phyloP scores from a whole-genome alignment of 768 basidiomycete genomes.

The Hypholoma fasciculare region DNA sequence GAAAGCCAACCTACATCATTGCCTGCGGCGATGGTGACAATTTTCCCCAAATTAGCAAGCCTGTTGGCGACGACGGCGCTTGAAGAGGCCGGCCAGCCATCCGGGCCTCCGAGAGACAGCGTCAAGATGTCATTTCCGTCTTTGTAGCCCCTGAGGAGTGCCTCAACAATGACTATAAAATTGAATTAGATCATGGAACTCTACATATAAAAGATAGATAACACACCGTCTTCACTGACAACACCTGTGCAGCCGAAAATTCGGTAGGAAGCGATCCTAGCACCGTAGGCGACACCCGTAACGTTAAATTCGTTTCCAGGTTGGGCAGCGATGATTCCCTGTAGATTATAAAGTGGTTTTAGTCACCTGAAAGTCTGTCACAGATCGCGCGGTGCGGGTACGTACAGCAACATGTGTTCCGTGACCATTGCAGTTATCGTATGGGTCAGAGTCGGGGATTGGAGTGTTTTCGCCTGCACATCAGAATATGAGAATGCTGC shows the following conservation, averaged over 20 bases:
- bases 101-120: slow-evolving; percentile 57
- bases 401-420: slow-evolving; percentile 50
- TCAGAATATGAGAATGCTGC: background rate
- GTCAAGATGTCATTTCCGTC: slow-evolving; percentile 64
- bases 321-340: slow-evolving; percentile 61
- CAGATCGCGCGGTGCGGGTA: background rate
- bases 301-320: slow-evolving; percentile 62
- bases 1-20: slow-evolving; percentile 37
- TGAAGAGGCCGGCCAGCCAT: slow-evolving; percentile 62
- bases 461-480: slow-evolving; percentile 1
- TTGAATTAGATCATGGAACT: background rate
- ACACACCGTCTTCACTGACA: slow-evolving; percentile 50
- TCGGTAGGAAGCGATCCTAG: slow-evolving; percentile 51
- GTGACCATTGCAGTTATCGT: slow-evolving; percentile 24
- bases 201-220: background rate
- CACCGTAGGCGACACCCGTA: slow-evolving; percentile 65
- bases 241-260: slow-evolving; percentile 59
- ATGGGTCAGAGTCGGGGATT: slow-evolving; percentile 13
- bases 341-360: background rate
- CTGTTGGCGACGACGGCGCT: slow-evolving; percentile 56
- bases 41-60: slow-evolving; percentile 54
- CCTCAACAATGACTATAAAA: slow-evolving; percentile 37
- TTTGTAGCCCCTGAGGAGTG: slow-evolving; percentile 44
- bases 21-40: slow-evolving; percentile 65
- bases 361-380: background rate